Evolutionary conservation across 148 eudicot genomes (phyloP).

Genomic region (Rheum nobile): DNA sequence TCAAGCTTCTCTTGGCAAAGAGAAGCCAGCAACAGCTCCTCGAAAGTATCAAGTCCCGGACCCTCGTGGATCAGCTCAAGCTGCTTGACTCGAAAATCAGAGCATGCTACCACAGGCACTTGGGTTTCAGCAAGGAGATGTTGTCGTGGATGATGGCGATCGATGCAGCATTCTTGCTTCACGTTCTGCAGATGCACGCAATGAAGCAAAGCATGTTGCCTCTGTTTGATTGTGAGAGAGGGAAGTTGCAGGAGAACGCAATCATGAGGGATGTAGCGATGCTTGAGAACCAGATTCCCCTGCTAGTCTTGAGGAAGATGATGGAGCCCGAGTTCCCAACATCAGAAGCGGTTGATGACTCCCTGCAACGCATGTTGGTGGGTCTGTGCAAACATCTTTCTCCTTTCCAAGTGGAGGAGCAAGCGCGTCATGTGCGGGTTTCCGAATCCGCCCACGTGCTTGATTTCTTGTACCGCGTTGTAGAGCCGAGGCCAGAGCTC

Average conservation of each 20-base stretch:
- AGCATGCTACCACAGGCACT: constrained; percentile 26
- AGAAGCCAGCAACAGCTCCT: constrained; percentile 12
- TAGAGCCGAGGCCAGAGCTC: constrained; percentile 20
- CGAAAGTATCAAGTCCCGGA: constrained; percentile 9
- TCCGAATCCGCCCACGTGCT: constrained; percentile 21
- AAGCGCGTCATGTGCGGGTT: constrained; percentile 3
- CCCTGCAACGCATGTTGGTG: constrained; percentile 4
- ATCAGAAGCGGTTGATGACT: constrained; percentile 12
- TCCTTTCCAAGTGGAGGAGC: constrained; percentile 18
- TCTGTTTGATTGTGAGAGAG: not conserved
- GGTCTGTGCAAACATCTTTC: constrained; percentile 17
- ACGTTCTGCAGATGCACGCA: constrained; percentile 15
- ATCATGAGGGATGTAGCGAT: constrained; percentile 29
- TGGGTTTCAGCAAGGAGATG: constrained; percentile 22
- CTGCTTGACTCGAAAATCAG: constrained; percentile 24
- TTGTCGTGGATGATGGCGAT: constrained; percentile 43
- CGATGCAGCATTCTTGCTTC: constrained; percentile 27
- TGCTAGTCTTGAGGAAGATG: constrained; percentile 21
- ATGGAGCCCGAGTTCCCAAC: constrained; percentile 1
- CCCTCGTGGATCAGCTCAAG: constrained; percentile 19
- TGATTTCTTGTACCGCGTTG: constrained; percentile 19
- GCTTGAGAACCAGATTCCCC: constrained; percentile 39
- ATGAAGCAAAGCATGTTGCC: constrained; percentile 4
- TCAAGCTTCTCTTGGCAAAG: constrained; percentile 25
- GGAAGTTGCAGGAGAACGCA: constrained; percentile 8